Conservation (phyloP, 169 alveolate genomes). For the Eimeria falciformis region DNA sequence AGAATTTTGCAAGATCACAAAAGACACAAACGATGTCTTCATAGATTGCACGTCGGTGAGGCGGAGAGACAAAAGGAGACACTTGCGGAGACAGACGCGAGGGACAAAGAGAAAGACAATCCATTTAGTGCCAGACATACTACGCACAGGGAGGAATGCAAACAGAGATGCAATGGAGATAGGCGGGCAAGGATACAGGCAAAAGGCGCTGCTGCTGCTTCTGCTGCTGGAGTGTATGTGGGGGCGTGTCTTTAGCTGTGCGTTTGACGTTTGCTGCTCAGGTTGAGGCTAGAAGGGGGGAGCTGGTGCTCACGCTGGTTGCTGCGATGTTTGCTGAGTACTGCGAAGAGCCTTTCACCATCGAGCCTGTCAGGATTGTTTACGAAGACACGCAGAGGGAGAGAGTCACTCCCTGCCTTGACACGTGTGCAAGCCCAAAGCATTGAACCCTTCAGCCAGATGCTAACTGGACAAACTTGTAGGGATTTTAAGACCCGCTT, state of each 20-base stretch:
- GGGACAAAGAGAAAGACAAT: no score
- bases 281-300: conserved; percentile 88
- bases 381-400: conserved; percentile 81
- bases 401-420: not conserved
- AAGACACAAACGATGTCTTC: conserved; percentile 95
- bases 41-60: conserved; percentile 95
- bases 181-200: no score
- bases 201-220: conserved; percentile 2
- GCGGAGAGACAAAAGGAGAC: no score
- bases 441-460: no score
- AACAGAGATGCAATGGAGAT: no score
- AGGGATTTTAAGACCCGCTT: no score
- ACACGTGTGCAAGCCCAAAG: no score
- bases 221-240: not conserved
- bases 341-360: conserved; percentile 79
- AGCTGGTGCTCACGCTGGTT: conserved; percentile 85
- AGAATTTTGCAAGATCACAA: conserved; percentile 95
- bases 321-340: conserved; percentile 88
- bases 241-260: conserved; percentile 26
- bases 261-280: conserved; percentile 75
- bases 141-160: no score
- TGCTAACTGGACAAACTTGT: no score
- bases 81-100: no score
- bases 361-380: conserved; percentile 88
- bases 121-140: no score